A percentile compares a stretch with the other conserved stretches of the same genome.
Evolutionary conservation across 2,329 filamentous ascomycete genomes (phyloP).

Genomic region (Nannizziopsis arthrosporioides): DNA sequence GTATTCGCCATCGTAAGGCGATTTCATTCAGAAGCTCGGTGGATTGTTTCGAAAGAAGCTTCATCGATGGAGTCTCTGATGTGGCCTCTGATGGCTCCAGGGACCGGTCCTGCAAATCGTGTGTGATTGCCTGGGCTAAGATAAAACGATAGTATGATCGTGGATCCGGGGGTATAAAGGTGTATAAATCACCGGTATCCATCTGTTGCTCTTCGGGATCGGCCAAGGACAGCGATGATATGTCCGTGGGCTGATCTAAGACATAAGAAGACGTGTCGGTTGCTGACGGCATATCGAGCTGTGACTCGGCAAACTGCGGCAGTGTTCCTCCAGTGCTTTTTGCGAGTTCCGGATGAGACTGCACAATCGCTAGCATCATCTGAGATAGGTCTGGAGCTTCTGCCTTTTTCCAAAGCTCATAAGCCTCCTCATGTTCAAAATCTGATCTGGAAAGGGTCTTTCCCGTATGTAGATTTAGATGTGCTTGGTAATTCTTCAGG

Average conservation of each 20-base stretch:
- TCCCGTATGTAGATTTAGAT: slow-evolving; percentile 66
- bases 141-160: slow-evolving; percentile 74
- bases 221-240: slow-evolving; percentile 48
- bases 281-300: slow-evolving; percentile 33
- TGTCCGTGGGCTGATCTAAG: slow-evolving; percentile 56
- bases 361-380: slow-evolving; percentile 85
- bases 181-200: slow-evolving; percentile 53
- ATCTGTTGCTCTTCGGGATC: slow-evolving; percentile 31
- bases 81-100: slow-evolving; percentile 40
- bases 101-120: slow-evolving; percentile 37
- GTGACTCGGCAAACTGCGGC: slow-evolving; percentile 41
- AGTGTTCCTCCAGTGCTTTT: slow-evolving; percentile 55
- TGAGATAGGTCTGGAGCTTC: slow-evolving; percentile 78
- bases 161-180: slow-evolving; percentile 78
- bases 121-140: slow-evolving; percentile 59
- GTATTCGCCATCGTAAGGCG: slow-evolving; percentile 77
- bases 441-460: slow-evolving; percentile 70
- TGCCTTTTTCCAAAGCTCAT: slow-evolving; percentile 80
- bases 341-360: slow-evolving; percentile 71
- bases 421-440: slow-evolving; percentile 82
- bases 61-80: slow-evolving; percentile 40
- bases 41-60: slow-evolving; percentile 60
- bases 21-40: slow-evolving; percentile 75
- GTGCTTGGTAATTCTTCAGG: slow-evolving; percentile 84
- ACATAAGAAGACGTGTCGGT: slow-evolving; percentile 41